Conservation (phyloP, 2,329 filamentous ascomycete species). For the Penicillium freii region DNA sequence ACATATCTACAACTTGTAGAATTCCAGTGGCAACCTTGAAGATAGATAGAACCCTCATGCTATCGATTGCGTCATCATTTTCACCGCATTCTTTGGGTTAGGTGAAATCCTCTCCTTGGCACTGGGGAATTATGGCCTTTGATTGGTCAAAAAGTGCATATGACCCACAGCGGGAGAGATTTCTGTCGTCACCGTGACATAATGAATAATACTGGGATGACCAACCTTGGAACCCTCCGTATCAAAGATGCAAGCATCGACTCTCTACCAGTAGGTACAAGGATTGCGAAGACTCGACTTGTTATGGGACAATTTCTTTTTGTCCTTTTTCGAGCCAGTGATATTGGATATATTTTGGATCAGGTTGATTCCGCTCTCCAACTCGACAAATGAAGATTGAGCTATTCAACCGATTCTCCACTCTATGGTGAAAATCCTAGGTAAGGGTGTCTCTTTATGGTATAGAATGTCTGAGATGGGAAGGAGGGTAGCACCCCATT, state of each 20-base stretch:
- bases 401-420: neutral
- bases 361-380: neutral
- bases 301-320: neutral
- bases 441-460: neutral
- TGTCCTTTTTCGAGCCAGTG: neutral
- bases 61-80: constrained; percentile 11
- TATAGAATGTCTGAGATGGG: neutral
- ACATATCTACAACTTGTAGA: neutral
- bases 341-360: neutral
- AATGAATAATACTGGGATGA: constrained; percentile 6
- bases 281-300: neutral
- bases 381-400: neutral
- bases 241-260: constrained; percentile 7
- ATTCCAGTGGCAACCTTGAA: neutral
- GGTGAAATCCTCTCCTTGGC: constrained; percentile 1
- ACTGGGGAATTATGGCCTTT: fast-evolving
- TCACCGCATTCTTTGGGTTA: constrained; percentile 10
- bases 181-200: constrained; percentile 15
- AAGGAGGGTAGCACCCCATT: neutral
- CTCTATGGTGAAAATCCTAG: neutral
- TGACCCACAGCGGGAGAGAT: constrained; percentile 5
- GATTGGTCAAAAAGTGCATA: neutral
- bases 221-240: neutral
- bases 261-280: neutral
- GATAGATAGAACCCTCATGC: neutral